Evolutionary conservation across 768 basidiomycete genomes (phyloP).

Genomic region (Mycena venus): DNA sequence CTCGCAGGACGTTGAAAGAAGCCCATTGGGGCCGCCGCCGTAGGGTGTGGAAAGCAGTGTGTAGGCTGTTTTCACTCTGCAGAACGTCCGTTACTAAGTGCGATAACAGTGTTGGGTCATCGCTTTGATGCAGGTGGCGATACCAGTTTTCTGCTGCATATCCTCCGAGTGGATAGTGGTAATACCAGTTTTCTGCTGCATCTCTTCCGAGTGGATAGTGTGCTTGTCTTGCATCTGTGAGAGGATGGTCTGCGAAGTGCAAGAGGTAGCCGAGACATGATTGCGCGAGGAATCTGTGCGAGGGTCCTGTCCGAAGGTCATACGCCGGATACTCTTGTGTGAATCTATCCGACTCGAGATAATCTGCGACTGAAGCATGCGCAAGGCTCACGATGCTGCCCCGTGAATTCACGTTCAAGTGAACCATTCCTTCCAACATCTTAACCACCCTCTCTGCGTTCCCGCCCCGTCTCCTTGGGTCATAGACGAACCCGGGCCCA

Average conservation of each 20-base stretch:
- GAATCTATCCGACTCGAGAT: background rate
- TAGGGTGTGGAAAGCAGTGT: background rate
- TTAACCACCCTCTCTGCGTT: background rate
- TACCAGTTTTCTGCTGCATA: no score
- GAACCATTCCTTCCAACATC: background rate
- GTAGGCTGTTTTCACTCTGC: background rate
- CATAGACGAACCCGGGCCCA: background rate
- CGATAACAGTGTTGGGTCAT: background rate
- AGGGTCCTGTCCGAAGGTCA: background rate
- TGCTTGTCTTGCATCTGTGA: background rate
- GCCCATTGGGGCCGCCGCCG: no score
- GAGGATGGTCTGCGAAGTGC: background rate
- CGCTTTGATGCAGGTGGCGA: background rate
- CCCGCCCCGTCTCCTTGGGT: background rate
- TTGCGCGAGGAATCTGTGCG: background rate
- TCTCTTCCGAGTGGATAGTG: background rate
- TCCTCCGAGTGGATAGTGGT: background rate
- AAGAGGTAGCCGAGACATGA: background rate
- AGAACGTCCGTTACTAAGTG: background rate
- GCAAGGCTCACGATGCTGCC: background rate
- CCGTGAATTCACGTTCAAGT: background rate
- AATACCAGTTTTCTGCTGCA: background rate
- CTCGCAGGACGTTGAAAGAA: no score
- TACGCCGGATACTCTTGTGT: background rate
- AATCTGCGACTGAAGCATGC: background rate